These are phyloP conservation scores for Pythium scleroteichum DNA, from an alignment of 352 stramenopile species.

Conservation along the genomic window DNA sequence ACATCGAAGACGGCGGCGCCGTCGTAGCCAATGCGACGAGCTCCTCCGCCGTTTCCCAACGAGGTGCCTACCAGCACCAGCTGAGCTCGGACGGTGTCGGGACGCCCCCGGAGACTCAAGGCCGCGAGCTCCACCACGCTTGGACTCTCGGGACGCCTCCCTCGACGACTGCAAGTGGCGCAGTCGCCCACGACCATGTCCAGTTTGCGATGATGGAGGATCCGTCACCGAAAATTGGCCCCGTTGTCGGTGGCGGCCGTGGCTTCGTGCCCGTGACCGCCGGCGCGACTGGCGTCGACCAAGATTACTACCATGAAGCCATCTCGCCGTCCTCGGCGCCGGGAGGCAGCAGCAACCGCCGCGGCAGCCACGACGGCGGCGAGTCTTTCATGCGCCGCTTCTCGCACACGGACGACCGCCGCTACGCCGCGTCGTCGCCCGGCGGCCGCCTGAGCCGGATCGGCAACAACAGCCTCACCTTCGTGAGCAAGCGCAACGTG, in stretches of 20 bases:
- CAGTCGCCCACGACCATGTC: constrained; percentile 19
- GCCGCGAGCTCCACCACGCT: neutral
- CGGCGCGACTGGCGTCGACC: neutral
- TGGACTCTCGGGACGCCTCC: constrained; percentile 11
- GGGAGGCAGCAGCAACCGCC: neutral
- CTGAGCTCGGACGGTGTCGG: constrained; percentile 10
- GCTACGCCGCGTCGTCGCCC: constrained; percentile 23
- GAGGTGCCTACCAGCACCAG: constrained; percentile 2
- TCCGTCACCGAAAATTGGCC: no score
- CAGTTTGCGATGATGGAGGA: constrained; percentile 27
- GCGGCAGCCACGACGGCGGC: constrained; percentile 16
- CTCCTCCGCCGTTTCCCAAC: constrained; percentile 13
- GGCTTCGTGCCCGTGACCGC: constrained; percentile 15
- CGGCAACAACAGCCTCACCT: constrained; percentile 29
- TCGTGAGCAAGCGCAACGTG: constrained; percentile 35
- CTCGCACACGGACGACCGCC: constrained; percentile 14
- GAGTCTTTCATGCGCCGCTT: constrained; percentile 9
- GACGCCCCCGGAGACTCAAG: neutral
- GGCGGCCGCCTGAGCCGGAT: constrained; percentile 22
- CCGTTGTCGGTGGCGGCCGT: neutral
- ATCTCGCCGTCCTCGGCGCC: constrained; percentile 13
- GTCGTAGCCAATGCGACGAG: neutral
- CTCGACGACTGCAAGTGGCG: neutral
- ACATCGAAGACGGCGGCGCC: neutral
- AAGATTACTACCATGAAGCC: constrained; percentile 4